Conservation (phyloP, 352 stramenopile species). For the Phytophthora pisi region DNA sequence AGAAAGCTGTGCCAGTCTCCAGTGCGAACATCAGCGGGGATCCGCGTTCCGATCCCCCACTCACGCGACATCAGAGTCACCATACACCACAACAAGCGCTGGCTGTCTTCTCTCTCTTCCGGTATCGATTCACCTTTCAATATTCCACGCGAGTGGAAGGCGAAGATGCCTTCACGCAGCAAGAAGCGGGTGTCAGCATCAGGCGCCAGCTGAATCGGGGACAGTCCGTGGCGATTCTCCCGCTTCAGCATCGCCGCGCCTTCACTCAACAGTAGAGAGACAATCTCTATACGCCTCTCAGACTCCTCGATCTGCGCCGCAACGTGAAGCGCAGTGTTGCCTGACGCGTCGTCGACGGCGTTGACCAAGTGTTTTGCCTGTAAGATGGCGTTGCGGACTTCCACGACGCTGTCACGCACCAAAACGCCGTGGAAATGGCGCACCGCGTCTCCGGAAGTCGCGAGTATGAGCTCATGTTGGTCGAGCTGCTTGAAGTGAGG, state of each 20-base stretch:
- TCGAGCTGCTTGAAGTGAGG: conserved; percentile 6
- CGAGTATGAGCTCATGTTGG: conserved; percentile 18
- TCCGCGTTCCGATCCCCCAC: conserved; percentile 38
- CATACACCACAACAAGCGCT: conserved; percentile 63
- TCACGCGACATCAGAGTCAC: conserved; percentile 61
- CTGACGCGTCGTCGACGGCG: conserved; percentile 48
- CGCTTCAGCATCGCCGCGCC: conserved; percentile 49
- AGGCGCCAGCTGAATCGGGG: conserved; percentile 47
- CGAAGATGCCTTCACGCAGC: conserved; percentile 57
- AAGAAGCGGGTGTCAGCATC: conserved; percentile 35
- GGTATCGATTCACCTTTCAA: background rate
- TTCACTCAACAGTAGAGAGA: conserved; percentile 60
- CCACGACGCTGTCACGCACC: conserved; percentile 52
- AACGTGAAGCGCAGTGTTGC: conserved; percentile 67
- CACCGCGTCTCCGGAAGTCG: conserved; percentile 31
- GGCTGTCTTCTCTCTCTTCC: conserved; percentile 1
- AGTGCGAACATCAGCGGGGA: conserved; percentile 41
- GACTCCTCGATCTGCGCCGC: conserved; percentile 57
- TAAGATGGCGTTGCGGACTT: conserved; percentile 58
- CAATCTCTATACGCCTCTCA: conserved; percentile 50
- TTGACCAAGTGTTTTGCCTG: conserved; percentile 62
- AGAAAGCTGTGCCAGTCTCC: conserved; percentile 66
- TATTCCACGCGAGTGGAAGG: conserved; percentile 40
- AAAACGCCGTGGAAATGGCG: conserved; percentile 56
- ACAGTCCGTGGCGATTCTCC: conserved; percentile 61